Base-by-base conservation (phyloP, 2,329 filamentous ascomycete species). In the Claviceps monticola region DNA sequence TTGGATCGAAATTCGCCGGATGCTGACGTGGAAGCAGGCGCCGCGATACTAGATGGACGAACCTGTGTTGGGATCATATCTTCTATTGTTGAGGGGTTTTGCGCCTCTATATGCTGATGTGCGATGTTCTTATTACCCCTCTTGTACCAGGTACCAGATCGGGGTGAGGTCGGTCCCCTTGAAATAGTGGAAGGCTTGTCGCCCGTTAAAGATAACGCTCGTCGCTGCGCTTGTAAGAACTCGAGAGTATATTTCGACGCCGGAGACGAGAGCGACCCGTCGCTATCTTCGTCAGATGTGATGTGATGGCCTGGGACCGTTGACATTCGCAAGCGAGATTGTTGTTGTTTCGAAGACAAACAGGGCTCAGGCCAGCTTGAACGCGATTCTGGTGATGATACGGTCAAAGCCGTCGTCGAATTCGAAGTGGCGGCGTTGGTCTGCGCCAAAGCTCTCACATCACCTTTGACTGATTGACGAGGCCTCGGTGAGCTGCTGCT, bases 121-220 rank as follows among this genome's bases (percentile, higher is more conserved):
- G 49, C 48, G 13, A 51, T 52, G 9, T 51, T 43, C 7, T 43
- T 52, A 48, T 48, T 56, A 49, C 56, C 47, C 44, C 60, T 56
- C 44, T 56, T 57, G 42, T 60, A 60, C 61, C 61, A 63, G 41
- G 56, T 46, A 44, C 23, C 61, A 42, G 38, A 54, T 49, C 38
- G 58, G 56, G 48, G 51, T 11, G 51, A 56, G n/a, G 57, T 47
- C 26, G 46, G 9, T 42, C 53, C 48, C 34, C 46, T 54, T 19
- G 47, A 29, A 17, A 44, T 48, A 42, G 50, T 51, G 43, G 51
- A 51, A 54, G 53, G 59, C 49, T 57, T 62, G 56, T 66, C 61
- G 51, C 62, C 58, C 48, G 65, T 66, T 37, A 61, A 62, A 48
- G 58, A 58, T 64, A 61, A 63, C 29, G 60, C 55, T 59, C 67